Base-by-base conservation (phyloP, 2,329 filamentous ascomycete genomes). In the Coniochaeta sp. region DNA sequence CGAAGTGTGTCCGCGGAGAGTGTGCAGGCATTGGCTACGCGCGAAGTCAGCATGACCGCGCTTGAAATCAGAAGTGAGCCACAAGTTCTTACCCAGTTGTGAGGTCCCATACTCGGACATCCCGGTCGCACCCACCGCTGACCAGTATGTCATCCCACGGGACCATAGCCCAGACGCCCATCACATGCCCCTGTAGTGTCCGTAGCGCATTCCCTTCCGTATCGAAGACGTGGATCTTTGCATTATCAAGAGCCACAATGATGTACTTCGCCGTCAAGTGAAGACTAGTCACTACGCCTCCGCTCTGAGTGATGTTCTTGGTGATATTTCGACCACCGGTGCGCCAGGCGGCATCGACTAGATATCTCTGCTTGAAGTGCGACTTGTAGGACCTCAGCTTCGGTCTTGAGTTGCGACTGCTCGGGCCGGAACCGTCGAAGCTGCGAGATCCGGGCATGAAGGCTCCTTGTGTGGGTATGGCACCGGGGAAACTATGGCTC, bases 91-190 rank as follows among this genome's bases (percentile, higher is more conserved):
- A 95, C 89, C 91, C 94, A 55, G 89, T 95, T 49, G 85, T 84
- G 75, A 99, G 85, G 63, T 99, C 89, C 94, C 94, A 99, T 6
- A 99, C 94, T 52, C 94, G 82, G 26, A 99, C 94, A 65, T 99
- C 94, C 55, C 94, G 83, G 71, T 99, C 94, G 66, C 94, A 99
- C 6, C 94, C 94, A 61, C 94, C 94, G 61, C 91, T 96, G 54
- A 99, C 94, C 55, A 99, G 78, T 50, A 89, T 87, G 66, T 99
- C 92, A 54, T 89, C 92, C 89, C 91, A 96, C 6, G 94, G 94
- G 22, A 99, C 91, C 92, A 99, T 97, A 48, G 94, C 94, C 94
- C 94, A 99, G 18, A 99, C 94, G 35, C 94, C 94, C 94, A 99
- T 99, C 42, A 97, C 89, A 71, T 99, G 94, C 10, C 94, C 94